These are phyloP conservation scores for Pisolithus thermaeus DNA, from an alignment of 1,284 basidiomycete species.

Conservation along the genomic window DNA sequence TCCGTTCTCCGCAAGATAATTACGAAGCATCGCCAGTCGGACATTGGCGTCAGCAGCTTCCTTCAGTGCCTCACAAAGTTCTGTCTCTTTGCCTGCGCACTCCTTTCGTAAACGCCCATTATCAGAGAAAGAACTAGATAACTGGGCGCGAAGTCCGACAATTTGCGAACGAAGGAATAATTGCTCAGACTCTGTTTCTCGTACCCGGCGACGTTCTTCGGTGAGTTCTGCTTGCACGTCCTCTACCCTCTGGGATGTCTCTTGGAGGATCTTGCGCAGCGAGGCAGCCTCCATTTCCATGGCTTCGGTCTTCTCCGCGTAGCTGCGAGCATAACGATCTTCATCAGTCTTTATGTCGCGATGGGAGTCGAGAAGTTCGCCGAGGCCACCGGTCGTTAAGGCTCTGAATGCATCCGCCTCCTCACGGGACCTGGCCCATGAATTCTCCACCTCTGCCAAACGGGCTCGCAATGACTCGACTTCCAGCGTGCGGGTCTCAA, in stretches of 20 bases:
- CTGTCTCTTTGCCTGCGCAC: constrained; percentile 61
- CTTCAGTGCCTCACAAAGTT: constrained; percentile 62
- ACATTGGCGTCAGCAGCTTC: constrained; percentile 71
- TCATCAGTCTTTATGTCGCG: constrained; percentile 76
- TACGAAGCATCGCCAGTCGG: constrained; percentile 77
- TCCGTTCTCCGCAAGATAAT: constrained; percentile 86
- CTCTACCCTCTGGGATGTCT: constrained; percentile 67
- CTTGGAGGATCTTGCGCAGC: constrained; percentile 73
- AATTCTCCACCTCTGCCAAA: constrained; percentile 73
- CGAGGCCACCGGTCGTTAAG: constrained; percentile 78
- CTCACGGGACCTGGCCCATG: constrained; percentile 84
- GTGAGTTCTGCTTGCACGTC: constrained; percentile 64
- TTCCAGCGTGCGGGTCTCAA: constrained; percentile 70
- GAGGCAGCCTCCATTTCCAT: constrained; percentile 74
- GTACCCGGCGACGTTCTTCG: constrained; percentile 63
- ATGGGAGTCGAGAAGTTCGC: constrained; percentile 81
- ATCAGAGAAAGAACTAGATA: constrained; percentile 70
- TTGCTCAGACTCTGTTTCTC: constrained; percentile 68
- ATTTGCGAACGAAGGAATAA: constrained; percentile 73
- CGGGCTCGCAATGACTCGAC: constrained; percentile 62
- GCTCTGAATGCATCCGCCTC: constrained; percentile 84
- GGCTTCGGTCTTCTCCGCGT: constrained; percentile 76
- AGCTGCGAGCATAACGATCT: constrained; percentile 64
- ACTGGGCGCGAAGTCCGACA: constrained; percentile 70
- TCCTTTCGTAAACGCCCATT: constrained; percentile 68